These are phyloP conservation scores for Mycena leptocephala DNA, from an alignment of 768 basidiomycete genomes.

Conservation along the genomic window DNA sequence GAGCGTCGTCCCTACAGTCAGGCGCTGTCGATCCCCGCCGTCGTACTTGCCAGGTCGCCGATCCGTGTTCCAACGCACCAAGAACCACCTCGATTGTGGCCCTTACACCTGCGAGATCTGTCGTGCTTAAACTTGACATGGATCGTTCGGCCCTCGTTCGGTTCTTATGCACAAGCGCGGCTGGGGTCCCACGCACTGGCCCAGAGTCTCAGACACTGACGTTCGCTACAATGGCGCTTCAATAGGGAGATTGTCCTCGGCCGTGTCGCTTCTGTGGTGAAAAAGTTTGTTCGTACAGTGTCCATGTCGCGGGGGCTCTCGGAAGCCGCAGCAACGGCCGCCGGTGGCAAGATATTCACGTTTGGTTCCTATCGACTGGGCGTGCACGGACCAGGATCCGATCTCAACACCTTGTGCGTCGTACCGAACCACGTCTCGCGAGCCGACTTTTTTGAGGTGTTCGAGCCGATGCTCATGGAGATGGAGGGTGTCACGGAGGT, in stretches of 20 bases:
- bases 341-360: no score
- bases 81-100: conserved; percentile 9
- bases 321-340: no score
- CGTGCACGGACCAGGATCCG: conserved; percentile 95
- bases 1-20: background rate
- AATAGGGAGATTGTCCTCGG: conserved; percentile 94
- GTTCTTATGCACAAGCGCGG: conserved; percentile 16
- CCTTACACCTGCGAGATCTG: conserved; percentile 6
- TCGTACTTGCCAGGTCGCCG: conserved; percentile 20
- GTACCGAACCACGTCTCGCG: conserved; percentile 96
- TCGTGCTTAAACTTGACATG: background rate
- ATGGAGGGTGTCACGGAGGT: conserved; percentile 90
- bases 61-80: conserved; percentile 9
- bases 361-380: no score
- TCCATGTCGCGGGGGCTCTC: no score
- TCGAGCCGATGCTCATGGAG: conserved; percentile 90
- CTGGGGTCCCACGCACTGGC: background rate
- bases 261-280: conserved; percentile 89
- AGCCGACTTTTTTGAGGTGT: conserved; percentile 95
- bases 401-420: conserved; percentile 99
- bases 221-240: conserved; percentile 28
- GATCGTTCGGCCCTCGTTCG: no score
- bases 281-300: conserved; percentile 92
- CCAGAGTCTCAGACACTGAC: conserved; percentile 26
- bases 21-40: conserved; percentile 4